Percentiles rank a stretch among this genome's conserved stretches.
phyloP scores from a whole-genome alignment of 176 grass and related monocot species.

The Themeda triandra region DNA sequence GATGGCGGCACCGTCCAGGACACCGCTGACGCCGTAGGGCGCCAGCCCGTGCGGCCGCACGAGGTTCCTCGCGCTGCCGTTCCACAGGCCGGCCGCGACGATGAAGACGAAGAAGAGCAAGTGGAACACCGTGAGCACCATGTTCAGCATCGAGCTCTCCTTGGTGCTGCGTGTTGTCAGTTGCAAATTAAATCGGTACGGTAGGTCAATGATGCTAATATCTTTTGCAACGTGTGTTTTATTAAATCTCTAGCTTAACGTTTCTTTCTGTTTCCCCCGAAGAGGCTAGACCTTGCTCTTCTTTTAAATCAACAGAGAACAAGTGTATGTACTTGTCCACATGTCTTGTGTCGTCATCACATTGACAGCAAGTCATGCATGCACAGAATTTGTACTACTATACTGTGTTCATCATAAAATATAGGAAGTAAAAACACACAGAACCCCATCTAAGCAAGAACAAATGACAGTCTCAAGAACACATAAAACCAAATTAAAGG shows the following conservation, averaged over 20 bases:
- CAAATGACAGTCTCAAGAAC: not conserved
- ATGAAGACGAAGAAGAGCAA: conserved; percentile 89
- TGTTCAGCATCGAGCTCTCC: conserved; percentile 88
- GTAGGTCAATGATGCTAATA: not conserved
- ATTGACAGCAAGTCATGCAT: not conserved
- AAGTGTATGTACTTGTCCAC: not conserved
- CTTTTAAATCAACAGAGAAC: not conserved
- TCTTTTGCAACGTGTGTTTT: not conserved
- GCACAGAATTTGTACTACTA: not conserved
- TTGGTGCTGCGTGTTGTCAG: conserved; percentile 56
- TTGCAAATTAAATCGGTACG: not conserved
- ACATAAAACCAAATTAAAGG: not conserved
- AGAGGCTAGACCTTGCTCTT: not conserved
- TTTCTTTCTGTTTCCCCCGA: no score
- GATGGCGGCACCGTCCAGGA: conserved; percentile 79
- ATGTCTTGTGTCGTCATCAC: not conserved
- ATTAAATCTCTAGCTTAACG: not conserved
- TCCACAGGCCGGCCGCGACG: conserved; percentile 60
- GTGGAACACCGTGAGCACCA: conserved; percentile 81
- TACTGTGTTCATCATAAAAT: conserved; percentile 23
- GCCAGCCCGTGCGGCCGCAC: conserved; percentile 61
- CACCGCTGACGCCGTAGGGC: conserved; percentile 65
- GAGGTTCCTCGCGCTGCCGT: conserved; percentile 60
- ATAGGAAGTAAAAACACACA: not conserved
- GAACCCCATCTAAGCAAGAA: not conserved